These are phyloP conservation scores for Xylogone sp. DNA, from an alignment of 2,329 filamentous ascomycete genomes.

Conservation along the genomic window DNA sequence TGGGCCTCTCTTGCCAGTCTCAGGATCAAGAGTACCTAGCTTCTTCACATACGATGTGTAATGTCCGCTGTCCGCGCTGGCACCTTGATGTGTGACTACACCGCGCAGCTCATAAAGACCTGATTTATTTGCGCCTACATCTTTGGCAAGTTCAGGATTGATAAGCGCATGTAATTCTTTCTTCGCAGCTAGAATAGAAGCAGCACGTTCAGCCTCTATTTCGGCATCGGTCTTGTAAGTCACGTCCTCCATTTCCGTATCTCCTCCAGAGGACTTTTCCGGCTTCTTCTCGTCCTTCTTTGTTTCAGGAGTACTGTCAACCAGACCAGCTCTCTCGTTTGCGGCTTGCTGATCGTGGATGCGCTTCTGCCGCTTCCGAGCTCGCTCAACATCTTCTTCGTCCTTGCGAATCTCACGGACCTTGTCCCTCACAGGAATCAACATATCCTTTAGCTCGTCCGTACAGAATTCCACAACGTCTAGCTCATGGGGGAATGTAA, in stretches of 20 bases:
- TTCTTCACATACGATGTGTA: constrained; percentile 99
- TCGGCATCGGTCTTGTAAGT: constrained; percentile 89
- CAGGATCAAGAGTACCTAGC: constrained; percentile 65
- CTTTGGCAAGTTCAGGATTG: constrained; percentile 67
- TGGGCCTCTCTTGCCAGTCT: constrained; percentile 71
- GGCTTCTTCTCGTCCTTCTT: constrained; percentile 37
- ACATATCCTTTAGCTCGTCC: constrained; percentile 75
- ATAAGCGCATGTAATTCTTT: constrained; percentile 82
- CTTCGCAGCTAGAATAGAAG: constrained; percentile 73
- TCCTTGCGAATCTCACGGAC: constrained; percentile 94
- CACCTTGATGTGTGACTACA: constrained; percentile 93
- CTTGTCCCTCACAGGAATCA: constrained; percentile 93
- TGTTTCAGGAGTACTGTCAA: constrained; percentile 34
- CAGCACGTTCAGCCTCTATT: constrained; percentile 79
- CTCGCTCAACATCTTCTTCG: constrained; percentile 86
- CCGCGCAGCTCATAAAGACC: constrained; percentile 93
- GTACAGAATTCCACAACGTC: constrained; percentile 95
- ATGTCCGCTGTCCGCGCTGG: constrained; percentile 94
- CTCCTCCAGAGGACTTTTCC: constrained; percentile 52
- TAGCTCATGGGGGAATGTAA: constrained; percentile 90
- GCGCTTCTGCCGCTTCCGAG: constrained; percentile 85
- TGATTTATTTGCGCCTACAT: constrained; percentile 85
- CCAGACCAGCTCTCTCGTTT: constrained; percentile 42
- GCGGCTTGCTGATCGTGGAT: constrained; percentile 46
- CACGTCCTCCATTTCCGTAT: constrained; percentile 61